Evolutionary conservation across 768 basidiomycete genomes (phyloP), one percentile per base, ranked within the genome.

Genomic region (Lactifluus piperatus): DNA sequence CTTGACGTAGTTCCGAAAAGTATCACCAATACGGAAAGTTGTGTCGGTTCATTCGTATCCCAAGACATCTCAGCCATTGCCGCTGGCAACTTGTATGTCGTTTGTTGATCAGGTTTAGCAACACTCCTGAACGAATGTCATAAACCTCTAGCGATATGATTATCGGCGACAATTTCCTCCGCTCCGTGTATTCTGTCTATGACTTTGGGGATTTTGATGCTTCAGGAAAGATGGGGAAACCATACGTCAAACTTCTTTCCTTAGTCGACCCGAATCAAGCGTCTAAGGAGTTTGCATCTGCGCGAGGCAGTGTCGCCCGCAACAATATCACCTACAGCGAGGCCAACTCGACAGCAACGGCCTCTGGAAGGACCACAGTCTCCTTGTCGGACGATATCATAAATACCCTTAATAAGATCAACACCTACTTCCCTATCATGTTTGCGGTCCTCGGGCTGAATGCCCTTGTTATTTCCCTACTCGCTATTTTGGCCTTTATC

Each of bases 151-250:
- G 88, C 68, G 91, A 93, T 69, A 86, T 88, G 84, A 76, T 93
- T 46, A 68, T 91, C 54, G 91, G 91, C 22, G 90, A 88, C 71
- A 91, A 88, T 66, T 79, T 90, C 68, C 77, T 93, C 59, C 88
- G 91, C 58, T 87, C 88, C 16, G 73, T 91, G 39, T 92, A 92
- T 71, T 80, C 87, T 8, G 73, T 93, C 56, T 93, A 91, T 69
- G 86, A 91, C 71, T 93, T 86, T 68, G 90, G 90, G 24, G 87
- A 92, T 72, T 90, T 81, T 64, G 80, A 84, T 67, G 69, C 76
- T 13, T 73, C 77, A 5, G 84, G 82, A 37, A 71, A 77, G 16
- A 84, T 84, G 82, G 88, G 87, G 41, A 71, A 84, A 67, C 91
- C 91, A 5, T 90, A 87, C 69, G 79, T 93, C 73, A 84, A 85